phyloP scores from a whole-genome alignment of 306 rosid species.

The Glycyrrhiza uralensis region DNA sequence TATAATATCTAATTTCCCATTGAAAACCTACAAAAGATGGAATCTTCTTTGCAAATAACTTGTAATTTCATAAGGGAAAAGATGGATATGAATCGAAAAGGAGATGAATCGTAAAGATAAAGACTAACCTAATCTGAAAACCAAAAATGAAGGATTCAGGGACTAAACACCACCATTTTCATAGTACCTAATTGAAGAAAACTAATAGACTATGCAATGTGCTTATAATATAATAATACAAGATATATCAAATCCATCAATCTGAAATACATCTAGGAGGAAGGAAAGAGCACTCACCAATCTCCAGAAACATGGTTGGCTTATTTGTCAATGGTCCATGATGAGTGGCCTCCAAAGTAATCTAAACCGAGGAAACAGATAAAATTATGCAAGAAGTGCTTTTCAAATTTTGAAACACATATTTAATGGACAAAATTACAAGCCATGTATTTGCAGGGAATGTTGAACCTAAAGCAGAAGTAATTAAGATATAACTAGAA shows the following conservation, averaged over 20 bases:
- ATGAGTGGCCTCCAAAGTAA: slow-evolving; percentile 95
- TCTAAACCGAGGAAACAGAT: slow-evolving; percentile 45
- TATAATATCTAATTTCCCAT: background rate
- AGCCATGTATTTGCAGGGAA: background rate
- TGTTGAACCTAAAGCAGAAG: background rate
- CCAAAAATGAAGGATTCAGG: slow-evolving; percentile 4
- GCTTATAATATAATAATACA: background rate
- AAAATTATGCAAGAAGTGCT: background rate
- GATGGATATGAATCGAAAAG: background rate
- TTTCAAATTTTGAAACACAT: background rate
- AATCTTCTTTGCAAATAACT: background rate
- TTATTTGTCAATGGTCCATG: slow-evolving; percentile 84
- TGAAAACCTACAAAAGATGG: background rate
- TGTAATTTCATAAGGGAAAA: background rate
- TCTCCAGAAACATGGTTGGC: slow-evolving; percentile 88
- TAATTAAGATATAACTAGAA: background rate
- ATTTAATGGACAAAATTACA: background rate
- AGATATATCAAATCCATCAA: background rate
- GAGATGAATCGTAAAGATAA: background rate
- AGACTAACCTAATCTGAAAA: background rate
- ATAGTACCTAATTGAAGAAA: background rate
- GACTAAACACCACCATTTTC: background rate
- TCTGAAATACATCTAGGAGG: background rate
- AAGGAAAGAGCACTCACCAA: slow-evolving; percentile 55
- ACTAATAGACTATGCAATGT: background rate